A percentile compares a stretch with the other conserved stretches of the same genome.
Conservation (phyloP, 352 stramenopile species). For the Thalassiosira mediterranea region DNA sequence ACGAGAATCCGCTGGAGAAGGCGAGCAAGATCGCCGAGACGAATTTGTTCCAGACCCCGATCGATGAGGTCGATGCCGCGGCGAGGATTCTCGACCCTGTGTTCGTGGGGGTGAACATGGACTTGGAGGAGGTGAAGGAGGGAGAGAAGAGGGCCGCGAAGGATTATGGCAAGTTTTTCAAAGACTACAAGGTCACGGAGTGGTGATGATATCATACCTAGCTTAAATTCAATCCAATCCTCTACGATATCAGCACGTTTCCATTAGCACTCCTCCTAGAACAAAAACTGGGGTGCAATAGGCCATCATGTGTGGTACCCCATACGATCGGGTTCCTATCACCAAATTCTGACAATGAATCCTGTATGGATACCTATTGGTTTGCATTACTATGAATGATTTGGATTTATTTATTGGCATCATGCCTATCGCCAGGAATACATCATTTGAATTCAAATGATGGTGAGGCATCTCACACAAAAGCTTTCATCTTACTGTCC, state of each 20-base stretch:
- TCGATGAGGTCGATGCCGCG: slow-evolving; percentile 96
- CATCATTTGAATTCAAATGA: not conserved
- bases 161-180: slow-evolving; percentile 83
- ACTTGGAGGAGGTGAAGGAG: slow-evolving; percentile 25
- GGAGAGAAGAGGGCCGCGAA: slow-evolving; percentile 33
- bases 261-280: too few relatives aligned
- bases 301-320: not conserved
- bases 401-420: too few relatives aligned
- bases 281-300: too few relatives aligned
- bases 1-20: slow-evolving; percentile 94
- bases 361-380: not conserved
- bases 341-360: too few relatives aligned
- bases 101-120: slow-evolving; percentile 85
- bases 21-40: slow-evolving; percentile 88
- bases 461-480: not conserved
- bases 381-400: slow-evolving; percentile 25
- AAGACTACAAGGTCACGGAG: slow-evolving; percentile 85
- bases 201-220: slow-evolving; percentile 62
- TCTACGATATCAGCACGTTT: too few relatives aligned
- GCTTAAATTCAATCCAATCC: not conserved
- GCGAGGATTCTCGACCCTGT: slow-evolving; percentile 94
- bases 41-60: slow-evolving; percentile 96
- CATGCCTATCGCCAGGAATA: too few relatives aligned
- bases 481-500: too few relatives aligned
- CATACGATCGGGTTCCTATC: not conserved